Percentiles rank a stretch among this genome's conserved stretches.
Evolutionary conservation across 208 protist species (phyloP).

Genomic region (Trypanosoma scelopori): DNA sequence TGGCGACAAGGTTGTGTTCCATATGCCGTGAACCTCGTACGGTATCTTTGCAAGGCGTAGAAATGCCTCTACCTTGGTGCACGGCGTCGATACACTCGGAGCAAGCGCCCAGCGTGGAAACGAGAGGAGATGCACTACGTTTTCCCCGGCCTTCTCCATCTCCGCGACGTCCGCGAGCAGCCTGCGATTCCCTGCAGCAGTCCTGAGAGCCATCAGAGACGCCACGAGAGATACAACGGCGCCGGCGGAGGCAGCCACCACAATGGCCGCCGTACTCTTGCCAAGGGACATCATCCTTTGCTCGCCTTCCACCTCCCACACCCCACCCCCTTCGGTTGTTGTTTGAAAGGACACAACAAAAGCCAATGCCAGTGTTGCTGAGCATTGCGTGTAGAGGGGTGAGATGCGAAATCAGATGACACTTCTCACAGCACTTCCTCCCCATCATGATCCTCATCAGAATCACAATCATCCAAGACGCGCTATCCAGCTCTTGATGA

Average conservation of each 20-base stretch:
- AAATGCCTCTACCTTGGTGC: slow-evolving; percentile 56
- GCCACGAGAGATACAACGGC: not conserved
- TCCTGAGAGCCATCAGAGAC: not conserved
- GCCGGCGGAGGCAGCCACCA: not conserved
- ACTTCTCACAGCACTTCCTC: too few relatives aligned
- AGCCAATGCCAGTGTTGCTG: too few relatives aligned
- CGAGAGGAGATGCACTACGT: slow-evolving; percentile 50
- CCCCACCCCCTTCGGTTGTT: too few relatives aligned
- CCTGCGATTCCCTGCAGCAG: not conserved
- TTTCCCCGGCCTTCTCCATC: slow-evolving; percentile 23
- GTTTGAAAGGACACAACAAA: too few relatives aligned
- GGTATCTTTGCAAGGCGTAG: slow-evolving; percentile 55
- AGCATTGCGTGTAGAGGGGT: too few relatives aligned
- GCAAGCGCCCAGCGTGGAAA: slow-evolving; percentile 43
- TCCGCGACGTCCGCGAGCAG: slow-evolving; percentile 16
- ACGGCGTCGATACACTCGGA: slow-evolving; percentile 48
- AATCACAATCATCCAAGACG: too few relatives aligned
- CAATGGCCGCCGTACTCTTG: not conserved
- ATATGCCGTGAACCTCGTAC: slow-evolving; percentile 43
- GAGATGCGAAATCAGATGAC: too few relatives aligned
- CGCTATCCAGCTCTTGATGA: too few relatives aligned
- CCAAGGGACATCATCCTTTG: too few relatives aligned
- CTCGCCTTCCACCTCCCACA: not conserved
- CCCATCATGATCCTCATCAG: too few relatives aligned
- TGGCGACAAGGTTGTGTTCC: slow-evolving; percentile 35